A percentile compares a stretch with the other conserved stretches of the same genome.
These are phyloP conservation scores for Paxillus ammoniavirescens DNA, from an alignment of 768 basidiomycete genomes.

Conservation along the genomic window DNA sequence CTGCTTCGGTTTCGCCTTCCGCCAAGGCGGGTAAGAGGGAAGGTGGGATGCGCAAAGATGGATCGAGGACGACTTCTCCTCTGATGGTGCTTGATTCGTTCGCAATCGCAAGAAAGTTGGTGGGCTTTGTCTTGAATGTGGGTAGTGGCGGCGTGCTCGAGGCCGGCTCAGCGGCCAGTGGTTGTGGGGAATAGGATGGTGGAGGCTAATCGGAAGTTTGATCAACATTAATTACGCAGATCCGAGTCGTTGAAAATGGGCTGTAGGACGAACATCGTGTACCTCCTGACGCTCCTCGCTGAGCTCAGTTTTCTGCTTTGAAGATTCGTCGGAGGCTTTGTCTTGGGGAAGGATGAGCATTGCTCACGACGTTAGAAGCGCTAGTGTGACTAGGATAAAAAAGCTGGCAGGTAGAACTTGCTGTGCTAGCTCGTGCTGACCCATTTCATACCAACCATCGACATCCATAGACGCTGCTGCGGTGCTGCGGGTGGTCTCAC, in stretches of 20 bases:
- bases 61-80: conserved; percentile 43
- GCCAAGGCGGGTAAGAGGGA: conserved; percentile 39
- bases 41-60: conserved; percentile 38
- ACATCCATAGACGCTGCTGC: no score
- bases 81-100: conserved; percentile 6
- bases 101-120: conserved; percentile 21
- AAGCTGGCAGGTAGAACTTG: background rate
- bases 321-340: background rate
- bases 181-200: conserved; percentile 18
- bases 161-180: background rate
- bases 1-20: conserved; percentile 34
- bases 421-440: background rate
- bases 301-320: background rate
- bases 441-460: background rate
- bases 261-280: background rate
- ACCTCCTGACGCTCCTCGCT: conserved; percentile 6
- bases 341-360: conserved; percentile 10
- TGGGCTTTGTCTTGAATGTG: conserved; percentile 27
- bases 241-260: background rate
- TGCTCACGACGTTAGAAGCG: background rate
- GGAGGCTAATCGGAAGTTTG: conserved; percentile 17
- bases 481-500: no score
- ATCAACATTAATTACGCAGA: background rate
- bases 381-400: background rate
- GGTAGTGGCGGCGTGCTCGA: background rate